These are phyloP conservation scores for Scenedesmus sp. DNA, from an alignment of 163 green algal genomes.

Conservation along the genomic window DNA sequence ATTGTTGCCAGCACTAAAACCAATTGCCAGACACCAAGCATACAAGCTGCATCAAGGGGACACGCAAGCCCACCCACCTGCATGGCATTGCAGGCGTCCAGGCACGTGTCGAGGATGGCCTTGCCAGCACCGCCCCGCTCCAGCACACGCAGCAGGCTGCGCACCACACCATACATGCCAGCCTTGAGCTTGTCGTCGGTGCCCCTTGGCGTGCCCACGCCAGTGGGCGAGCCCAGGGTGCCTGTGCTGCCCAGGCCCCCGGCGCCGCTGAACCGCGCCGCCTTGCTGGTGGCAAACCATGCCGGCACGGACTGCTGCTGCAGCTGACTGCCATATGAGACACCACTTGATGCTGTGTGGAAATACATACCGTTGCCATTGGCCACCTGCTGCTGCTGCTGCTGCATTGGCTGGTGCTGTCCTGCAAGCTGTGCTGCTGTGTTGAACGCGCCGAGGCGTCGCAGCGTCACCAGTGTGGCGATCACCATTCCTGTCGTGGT, in stretches of 20 bases:
- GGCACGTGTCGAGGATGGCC: conserved; percentile 83
- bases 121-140: conserved; percentile 82
- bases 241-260: conserved; percentile 53
- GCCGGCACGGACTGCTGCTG: conserved; percentile 59
- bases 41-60: neutral
- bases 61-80: conserved; percentile 6
- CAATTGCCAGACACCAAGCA: too few species aligned
- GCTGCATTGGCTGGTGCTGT: conserved; percentile 4
- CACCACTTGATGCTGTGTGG: neutral
- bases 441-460: conserved; percentile 57
- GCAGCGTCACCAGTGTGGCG: conserved; percentile 85
- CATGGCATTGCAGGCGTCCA: conserved; percentile 74
- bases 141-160: conserved; percentile 86
- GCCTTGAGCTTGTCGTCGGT: conserved; percentile 75
- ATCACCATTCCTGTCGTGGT: conserved; percentile 98
- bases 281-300: conserved; percentile 69
- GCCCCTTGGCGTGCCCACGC: conserved; percentile 38
- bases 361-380: neutral
- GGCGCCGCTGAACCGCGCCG: neutral
- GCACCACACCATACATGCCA: conserved; percentile 81
- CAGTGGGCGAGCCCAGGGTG: neutral
- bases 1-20: too few species aligned
- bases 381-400: neutral
- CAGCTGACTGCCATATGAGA: conserved; percentile 19
- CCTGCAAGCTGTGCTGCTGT: conserved; percentile 11